Evolutionary conservation across 768 basidiomycete genomes (phyloP).

Genomic region (Leucosporidium creatinivorum): DNA sequence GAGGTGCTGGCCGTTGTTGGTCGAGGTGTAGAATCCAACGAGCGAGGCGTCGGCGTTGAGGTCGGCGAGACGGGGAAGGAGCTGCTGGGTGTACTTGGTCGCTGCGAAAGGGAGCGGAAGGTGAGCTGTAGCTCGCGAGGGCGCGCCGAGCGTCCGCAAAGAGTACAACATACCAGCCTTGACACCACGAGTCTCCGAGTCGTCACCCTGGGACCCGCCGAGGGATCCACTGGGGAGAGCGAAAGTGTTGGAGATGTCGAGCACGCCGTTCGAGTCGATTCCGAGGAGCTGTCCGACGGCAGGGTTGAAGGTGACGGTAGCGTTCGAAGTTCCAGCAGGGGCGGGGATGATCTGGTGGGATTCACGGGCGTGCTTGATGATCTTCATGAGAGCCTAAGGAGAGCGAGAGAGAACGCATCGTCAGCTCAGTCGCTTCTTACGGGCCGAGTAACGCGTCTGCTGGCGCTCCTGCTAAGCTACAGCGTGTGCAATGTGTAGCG

Average conservation of each 20-base stretch:
- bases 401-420: background rate
- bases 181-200: constrained; percentile 21
- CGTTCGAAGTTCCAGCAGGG: constrained; percentile 29
- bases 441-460: background rate
- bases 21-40: constrained; percentile 38
- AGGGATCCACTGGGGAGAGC: constrained; percentile 32
- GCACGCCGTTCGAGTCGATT: constrained; percentile 32
- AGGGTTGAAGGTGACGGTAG: constrained; percentile 32
- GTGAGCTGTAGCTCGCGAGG: too few species aligned
- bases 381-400: constrained; percentile 36
- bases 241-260: constrained; percentile 35
- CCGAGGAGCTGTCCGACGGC: constrained; percentile 38
- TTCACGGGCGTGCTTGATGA: constrained; percentile 37
- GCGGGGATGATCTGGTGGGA: constrained; percentile 25
- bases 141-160: background rate
- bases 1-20: constrained; percentile 36
- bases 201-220: constrained; percentile 16
- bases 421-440: background rate
- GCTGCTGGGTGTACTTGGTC: constrained; percentile 33
- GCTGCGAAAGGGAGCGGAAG: constrained; percentile 6
- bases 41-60: constrained; percentile 37
- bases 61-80: constrained; percentile 34
- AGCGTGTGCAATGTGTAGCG: background rate
- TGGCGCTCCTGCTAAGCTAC: background rate
- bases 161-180: constrained; percentile 25